Conservation (phyloP, 2,329 filamentous ascomycete species). For the Fusarium verticillioides region DNA sequence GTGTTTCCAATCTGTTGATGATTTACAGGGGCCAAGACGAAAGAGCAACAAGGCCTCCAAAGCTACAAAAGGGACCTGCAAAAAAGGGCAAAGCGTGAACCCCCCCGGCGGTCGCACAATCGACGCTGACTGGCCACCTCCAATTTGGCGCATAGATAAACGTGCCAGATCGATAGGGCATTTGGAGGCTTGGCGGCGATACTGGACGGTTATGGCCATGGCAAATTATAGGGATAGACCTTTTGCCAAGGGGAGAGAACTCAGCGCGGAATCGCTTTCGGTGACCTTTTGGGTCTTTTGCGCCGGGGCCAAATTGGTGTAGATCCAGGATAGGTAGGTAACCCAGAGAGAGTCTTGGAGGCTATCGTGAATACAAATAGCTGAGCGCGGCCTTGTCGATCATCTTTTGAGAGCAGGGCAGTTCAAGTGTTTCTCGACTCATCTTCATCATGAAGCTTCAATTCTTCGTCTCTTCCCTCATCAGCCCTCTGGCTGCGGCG, state of each 20-base stretch:
- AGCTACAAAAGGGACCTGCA: slow-evolving; percentile 40
- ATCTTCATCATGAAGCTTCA: slow-evolving; percentile 45
- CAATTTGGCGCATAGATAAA: slow-evolving; percentile 40
- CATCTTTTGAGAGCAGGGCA: background rate
- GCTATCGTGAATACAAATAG: slow-evolving; percentile 34
- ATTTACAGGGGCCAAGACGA: slow-evolving; percentile 20
- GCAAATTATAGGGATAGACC: slow-evolving; percentile 15
- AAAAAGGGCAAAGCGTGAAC: slow-evolving; percentile 40
- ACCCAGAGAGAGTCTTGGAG: background rate
- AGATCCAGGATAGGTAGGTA: slow-evolving; percentile 22
- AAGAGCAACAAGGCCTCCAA: slow-evolving; percentile 24
- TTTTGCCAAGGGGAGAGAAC: slow-evolving; percentile 16
- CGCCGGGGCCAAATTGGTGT: background rate
- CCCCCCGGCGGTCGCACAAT: background rate
- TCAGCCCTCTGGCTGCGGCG: slow-evolving; percentile 47
- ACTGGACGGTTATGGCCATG: background rate
- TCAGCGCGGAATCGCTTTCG: slow-evolving; percentile 10
- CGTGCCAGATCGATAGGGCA: slow-evolving; percentile 46
- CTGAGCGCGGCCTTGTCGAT: slow-evolving; percentile 7
- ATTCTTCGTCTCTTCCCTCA: slow-evolving; percentile 43
- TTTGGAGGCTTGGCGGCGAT: slow-evolving; percentile 24
- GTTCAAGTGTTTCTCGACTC: slow-evolving; percentile 1
- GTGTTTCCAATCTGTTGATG: slow-evolving; percentile 1
- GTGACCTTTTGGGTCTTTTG: slow-evolving; percentile 33
- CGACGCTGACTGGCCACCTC: slow-evolving; percentile 31